Conservation (phyloP, 257 asterid species). For the Nicotiana sylvestris region DNA sequence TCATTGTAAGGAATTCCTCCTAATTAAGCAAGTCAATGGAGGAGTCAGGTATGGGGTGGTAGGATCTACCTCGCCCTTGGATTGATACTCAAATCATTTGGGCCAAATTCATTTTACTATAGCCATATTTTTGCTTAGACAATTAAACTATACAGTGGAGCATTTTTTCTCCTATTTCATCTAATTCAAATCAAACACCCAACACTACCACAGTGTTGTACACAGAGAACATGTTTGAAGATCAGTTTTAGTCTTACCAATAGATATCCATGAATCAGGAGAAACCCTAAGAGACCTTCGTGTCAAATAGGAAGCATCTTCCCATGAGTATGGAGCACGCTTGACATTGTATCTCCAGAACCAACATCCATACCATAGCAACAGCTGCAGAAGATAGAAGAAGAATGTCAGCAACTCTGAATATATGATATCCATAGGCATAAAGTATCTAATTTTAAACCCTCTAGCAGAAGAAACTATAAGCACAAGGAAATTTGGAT, state of each 20-base stretch:
- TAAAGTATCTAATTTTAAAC: neutral
- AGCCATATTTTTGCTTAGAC: neutral
- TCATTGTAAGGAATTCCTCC: neutral
- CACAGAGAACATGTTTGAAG: neutral
- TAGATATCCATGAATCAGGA: conserved; percentile 60
- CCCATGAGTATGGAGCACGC: conserved; percentile 67
- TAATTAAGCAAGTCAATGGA: neutral
- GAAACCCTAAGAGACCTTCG: conserved; percentile 61
- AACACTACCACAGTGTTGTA: neutral
- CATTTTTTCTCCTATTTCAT: neutral
- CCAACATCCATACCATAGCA: conserved; percentile 77
- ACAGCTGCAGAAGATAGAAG: conserved; percentile 42
- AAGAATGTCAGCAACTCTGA: neutral
- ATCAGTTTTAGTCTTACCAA: conserved; percentile 40
- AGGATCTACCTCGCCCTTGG: neutral
- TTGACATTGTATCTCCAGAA: conserved; percentile 82
- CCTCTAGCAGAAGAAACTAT: conserved; percentile 9
- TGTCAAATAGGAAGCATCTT: conserved; percentile 83
- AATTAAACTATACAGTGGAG: neutral
- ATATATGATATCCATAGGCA: neutral
- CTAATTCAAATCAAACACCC: neutral
- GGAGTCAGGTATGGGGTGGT: neutral
- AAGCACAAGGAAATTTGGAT: neutral
- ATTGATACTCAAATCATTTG: neutral
- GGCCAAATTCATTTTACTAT: neutral